phyloP scores from a whole-genome alignment of 192 early-diverging fungal genomes.

The Linnemannia schmuckeri region DNA sequence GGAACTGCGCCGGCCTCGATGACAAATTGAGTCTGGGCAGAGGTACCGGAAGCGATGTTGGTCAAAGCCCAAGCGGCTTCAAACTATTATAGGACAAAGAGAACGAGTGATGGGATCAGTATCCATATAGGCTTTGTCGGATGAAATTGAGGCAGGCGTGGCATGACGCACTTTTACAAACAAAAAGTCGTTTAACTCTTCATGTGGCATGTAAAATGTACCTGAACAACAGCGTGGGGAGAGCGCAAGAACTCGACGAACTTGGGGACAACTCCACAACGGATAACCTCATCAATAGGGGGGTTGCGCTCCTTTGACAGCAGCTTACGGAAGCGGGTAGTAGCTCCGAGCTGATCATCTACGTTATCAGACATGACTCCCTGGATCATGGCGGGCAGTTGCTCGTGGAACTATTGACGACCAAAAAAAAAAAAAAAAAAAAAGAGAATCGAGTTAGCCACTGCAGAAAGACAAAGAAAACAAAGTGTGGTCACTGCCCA shows the following conservation, averaged over 20 bases:
- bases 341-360: constrained; percentile 85
- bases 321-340: constrained; percentile 93
- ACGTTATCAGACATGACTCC: constrained; percentile 85
- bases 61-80: constrained; percentile 99
- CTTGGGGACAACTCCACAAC: constrained; percentile 90
- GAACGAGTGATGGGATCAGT: not conserved
- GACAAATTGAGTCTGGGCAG: constrained; percentile 94
- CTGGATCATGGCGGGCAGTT: constrained; percentile 83
- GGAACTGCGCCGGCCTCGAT: constrained; percentile 93
- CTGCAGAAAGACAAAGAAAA: not conserved
- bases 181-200: no score
- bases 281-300: constrained; percentile 97
- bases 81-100: constrained; percentile 70
- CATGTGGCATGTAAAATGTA: constrained; percentile 22
- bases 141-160: not conserved
- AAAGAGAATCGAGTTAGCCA: not conserved
- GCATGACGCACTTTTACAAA: no score
- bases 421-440: not conserved
- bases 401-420: constrained; percentile 72
- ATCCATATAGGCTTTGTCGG: not conserved
- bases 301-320: constrained; percentile 96
- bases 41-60: constrained; percentile 98
- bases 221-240: constrained; percentile 88
- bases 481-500: not conserved
- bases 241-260: constrained; percentile 96